Conservation (phyloP, 768 basidiomycete genomes). For the Suillus hirtellus region DNA sequence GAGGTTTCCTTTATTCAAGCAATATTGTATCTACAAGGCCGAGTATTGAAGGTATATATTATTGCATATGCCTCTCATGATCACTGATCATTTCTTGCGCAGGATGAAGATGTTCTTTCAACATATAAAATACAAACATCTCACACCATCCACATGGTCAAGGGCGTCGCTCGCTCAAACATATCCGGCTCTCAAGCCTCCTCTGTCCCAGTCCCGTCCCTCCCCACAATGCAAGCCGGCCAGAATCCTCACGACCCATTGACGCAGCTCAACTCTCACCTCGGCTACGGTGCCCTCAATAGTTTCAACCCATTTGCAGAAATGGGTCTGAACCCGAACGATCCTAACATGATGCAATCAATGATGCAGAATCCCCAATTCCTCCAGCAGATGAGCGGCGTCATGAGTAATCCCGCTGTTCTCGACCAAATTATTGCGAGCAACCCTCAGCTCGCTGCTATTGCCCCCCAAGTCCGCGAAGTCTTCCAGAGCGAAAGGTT, state of each 20-base stretch:
- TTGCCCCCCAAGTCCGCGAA: conserved; percentile 80
- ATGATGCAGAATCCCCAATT: conserved; percentile 89
- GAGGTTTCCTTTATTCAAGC: neutral
- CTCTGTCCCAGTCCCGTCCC: conserved; percentile 49
- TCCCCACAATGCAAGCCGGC: conserved; percentile 89
- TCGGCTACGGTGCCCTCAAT: conserved; percentile 78
- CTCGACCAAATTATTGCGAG: conserved; percentile 83
- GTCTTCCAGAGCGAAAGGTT: conserved; percentile 78
- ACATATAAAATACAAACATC: conserved; percentile 88
- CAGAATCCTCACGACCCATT: conserved; percentile 88
- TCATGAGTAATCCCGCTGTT: conserved; percentile 88
- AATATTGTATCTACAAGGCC: conserved; percentile 41
- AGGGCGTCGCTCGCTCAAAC: conserved; percentile 61
- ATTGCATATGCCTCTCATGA: conserved; percentile 4
- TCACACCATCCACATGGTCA: conserved; percentile 94
- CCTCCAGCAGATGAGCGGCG: conserved; percentile 79
- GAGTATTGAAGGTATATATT: conserved; percentile 64
- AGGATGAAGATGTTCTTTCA: conserved; percentile 83
- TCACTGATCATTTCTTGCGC: conserved; percentile 13
- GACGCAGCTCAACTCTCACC: conserved; percentile 76
- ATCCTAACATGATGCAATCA: conserved; percentile 89
- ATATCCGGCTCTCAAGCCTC: conserved; percentile 39
- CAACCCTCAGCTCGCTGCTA: conserved; percentile 73
- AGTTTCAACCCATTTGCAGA: conserved; percentile 91
- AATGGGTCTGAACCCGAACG: conserved; percentile 88